A percentile compares a stretch with the other conserved stretches of the same genome.
These are phyloP conservation scores for Oryza glaberrima DNA, from an alignment of 176 grass and related monocot genomes.

Conservation along the genomic window DNA sequence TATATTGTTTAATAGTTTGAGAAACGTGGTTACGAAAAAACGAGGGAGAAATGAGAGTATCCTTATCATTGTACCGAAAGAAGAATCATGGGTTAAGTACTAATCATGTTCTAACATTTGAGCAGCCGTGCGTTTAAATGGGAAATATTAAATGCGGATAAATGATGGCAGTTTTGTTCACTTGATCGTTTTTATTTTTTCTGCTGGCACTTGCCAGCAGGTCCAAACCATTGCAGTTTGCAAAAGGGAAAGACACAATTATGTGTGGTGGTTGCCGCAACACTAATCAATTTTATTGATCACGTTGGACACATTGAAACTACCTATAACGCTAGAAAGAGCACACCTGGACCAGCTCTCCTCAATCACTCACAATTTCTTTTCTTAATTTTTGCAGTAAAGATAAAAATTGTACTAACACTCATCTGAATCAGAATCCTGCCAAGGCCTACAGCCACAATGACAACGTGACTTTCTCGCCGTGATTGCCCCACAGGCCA, in stretches of 20 bases:
- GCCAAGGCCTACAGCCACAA: conserved; percentile 28
- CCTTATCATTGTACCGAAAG: no score
- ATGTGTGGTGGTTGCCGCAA: background rate
- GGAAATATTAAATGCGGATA: background rate
- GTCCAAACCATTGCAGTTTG: background rate
- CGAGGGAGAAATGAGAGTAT: no score
- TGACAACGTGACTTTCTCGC: background rate
- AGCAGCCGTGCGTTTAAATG: background rate
- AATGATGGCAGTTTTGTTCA: background rate
- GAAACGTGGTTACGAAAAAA: no score
- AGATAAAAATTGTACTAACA: background rate
- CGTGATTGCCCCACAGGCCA: background rate
- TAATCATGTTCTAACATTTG: background rate
- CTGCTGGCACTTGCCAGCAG: background rate
- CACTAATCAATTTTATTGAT: conserved; percentile 5
- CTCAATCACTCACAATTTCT: background rate
- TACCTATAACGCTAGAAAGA: background rate
- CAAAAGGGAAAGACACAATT: background rate
- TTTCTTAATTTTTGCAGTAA: background rate
- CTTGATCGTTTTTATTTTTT: background rate
- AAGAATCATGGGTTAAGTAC: background rate
- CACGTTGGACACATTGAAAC: background rate
- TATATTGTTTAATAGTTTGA: no score
- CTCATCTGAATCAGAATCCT: conserved; percentile 19
- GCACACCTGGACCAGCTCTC: background rate